Conservation (phyloP, 345 rosid species). For the Brassica rapa region DNA sequence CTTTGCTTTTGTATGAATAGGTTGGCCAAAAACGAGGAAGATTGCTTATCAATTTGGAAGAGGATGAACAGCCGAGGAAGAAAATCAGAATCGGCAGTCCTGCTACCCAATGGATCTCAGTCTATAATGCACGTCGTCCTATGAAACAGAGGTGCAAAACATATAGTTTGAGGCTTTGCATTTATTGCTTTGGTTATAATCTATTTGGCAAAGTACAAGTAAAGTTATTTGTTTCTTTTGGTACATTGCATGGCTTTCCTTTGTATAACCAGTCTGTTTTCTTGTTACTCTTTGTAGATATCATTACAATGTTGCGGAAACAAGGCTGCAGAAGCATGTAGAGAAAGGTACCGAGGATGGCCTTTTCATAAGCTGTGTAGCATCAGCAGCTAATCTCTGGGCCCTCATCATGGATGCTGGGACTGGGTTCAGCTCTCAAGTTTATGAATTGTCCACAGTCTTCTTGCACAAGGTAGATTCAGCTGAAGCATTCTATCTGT, state of each 20-base stretch:
- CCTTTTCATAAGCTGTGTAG: conserved; percentile 79
- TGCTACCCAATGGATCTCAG: conserved; percentile 93
- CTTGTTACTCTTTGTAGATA: conserved; percentile 55
- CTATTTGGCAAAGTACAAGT: neutral
- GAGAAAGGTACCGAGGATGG: conserved; percentile 96
- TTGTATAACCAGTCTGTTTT: conserved; percentile 5
- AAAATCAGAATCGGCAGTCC: conserved; percentile 85
- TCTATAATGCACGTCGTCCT: conserved; percentile 86
- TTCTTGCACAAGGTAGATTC: conserved; percentile 82
- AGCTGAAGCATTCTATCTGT: conserved; percentile 16
- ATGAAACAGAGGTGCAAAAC: conserved; percentile 81
- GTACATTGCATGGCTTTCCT: neutral
- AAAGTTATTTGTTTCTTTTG: neutral
- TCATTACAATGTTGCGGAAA: conserved; percentile 90
- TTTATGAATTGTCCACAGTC: conserved; percentile 75
- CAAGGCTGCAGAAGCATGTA: conserved; percentile 72
- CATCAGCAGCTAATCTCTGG: conserved; percentile 90
- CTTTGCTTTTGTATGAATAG: conserved; percentile 39
- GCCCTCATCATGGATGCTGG: conserved; percentile 99
- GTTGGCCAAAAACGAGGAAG: conserved; percentile 89
- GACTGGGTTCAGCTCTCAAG: conserved; percentile 84
- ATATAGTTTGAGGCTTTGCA: neutral
- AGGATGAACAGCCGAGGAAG: conserved; percentile 90
- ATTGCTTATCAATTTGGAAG: conserved; percentile 69
- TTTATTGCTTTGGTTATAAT: conserved; percentile 5